Percentiles rank a stretch among this genome's conserved stretches.
Conservation (phyloP, 257 asterid species). For the Schizonepeta tenuifolia region DNA sequence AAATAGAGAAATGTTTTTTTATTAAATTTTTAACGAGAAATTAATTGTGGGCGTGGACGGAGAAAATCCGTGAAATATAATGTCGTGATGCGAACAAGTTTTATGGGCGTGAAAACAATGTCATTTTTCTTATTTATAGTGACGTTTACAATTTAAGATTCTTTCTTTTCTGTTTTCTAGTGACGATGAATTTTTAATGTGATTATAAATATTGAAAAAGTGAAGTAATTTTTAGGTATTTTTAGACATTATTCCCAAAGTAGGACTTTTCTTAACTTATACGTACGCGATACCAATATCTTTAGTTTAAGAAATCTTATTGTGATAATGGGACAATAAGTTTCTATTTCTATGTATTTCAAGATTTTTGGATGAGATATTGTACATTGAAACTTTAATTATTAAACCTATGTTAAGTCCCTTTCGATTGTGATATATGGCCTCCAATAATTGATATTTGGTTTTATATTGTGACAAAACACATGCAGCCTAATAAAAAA, state of each 20-base stretch:
- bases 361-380: not conserved
- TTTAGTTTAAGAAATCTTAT: not conserved
- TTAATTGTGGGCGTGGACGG: conserved; percentile 9
- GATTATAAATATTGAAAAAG: too few species aligned
- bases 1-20: conserved; percentile 21
- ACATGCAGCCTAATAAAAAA: not conserved
- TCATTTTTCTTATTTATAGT: not conserved
- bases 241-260: not conserved
- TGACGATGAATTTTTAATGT: not conserved
- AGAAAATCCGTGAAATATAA: conserved; percentile 1
- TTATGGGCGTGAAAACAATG: not conserved
- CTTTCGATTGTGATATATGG: not conserved
- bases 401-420: not conserved
- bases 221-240: too few species aligned
- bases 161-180: not conserved
- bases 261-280: not conserved
- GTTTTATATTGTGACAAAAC: not conserved
- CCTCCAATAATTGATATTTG: not conserved
- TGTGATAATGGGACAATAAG: not conserved
- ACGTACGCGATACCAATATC: too few species aligned
- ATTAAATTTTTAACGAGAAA: not conserved
- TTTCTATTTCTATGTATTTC: too few species aligned
- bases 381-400: not conserved
- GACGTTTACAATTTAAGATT: not conserved
- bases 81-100: not conserved